A percentile compares a stretch with the other conserved stretches of the same genome.
Conservation (phyloP, 2,329 filamentous ascomycete genomes). For the Xylariomycetidae sp. region DNA sequence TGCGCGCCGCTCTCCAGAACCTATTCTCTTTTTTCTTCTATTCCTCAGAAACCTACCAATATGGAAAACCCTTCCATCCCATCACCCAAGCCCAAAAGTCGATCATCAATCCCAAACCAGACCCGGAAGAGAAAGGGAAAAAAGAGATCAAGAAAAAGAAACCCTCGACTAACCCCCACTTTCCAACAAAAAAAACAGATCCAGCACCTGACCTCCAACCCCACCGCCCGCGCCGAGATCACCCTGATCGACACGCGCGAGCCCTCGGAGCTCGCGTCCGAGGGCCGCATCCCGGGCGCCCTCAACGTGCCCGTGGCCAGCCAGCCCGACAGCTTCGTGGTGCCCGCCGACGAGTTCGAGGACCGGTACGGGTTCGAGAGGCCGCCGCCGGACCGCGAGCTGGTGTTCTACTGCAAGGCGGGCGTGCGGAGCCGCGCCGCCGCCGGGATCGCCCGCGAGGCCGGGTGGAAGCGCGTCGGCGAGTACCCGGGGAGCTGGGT, state of each 20-base stretch:
- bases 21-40: conserved; percentile 1
- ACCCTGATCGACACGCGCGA: conserved; percentile 61
- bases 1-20: too few species aligned
- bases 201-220: conserved; percentile 11
- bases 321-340: conserved; percentile 73
- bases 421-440: conserved; percentile 79
- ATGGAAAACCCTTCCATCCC: too few species aligned
- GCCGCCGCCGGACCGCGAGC: conserved; percentile 40
- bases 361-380: conserved; percentile 75
- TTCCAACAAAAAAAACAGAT: conserved; percentile 12
- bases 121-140: too few species aligned
- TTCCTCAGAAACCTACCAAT: too few species aligned
- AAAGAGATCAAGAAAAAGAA: background rate
- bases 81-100: too few species aligned
- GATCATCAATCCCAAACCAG: too few species aligned
- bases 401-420: conserved; percentile 92
- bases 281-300: conserved; percentile 73
- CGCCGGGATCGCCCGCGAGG: conserved; percentile 69
- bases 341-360: conserved; percentile 73
- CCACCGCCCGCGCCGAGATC: conserved; percentile 3
- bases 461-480: conserved; percentile 67
- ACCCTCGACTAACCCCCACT: too few species aligned
- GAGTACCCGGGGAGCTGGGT: conserved; percentile 75
- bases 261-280: conserved; percentile 57
- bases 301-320: conserved; percentile 78